A percentile compares a stretch with the other conserved stretches of the same genome.
These are phyloP conservation scores for Penicillium tannophilum DNA, from an alignment of 495 filamentous ascomycete genomes.

Conservation along the genomic window DNA sequence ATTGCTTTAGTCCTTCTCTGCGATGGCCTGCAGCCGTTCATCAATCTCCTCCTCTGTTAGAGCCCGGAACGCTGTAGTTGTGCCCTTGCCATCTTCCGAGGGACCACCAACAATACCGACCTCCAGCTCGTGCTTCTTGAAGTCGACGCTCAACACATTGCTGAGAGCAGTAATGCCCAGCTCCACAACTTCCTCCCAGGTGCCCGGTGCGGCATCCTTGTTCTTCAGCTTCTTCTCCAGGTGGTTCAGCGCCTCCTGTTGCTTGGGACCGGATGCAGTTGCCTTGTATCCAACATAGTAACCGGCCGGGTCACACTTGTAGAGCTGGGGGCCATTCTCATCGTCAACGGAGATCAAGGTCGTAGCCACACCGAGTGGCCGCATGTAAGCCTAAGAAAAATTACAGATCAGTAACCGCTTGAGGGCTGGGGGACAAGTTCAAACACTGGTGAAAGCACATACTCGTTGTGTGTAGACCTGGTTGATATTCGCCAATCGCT, in stretches of 20 bases:
- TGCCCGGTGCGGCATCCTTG: conserved; percentile 91
- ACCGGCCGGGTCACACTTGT: conserved; percentile 96
- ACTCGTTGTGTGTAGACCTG: conserved; percentile 98
- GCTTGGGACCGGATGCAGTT: conserved; percentile 93
- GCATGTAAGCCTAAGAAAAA: conserved; percentile 83
- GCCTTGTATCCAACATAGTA: conserved; percentile 99
- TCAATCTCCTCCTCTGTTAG: conserved; percentile 98
- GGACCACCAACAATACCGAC: conserved; percentile 94
- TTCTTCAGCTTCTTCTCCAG: conserved; percentile 99
- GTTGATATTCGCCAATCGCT: conserved; percentile 97
- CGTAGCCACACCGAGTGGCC: conserved; percentile 90
- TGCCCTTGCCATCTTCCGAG: conserved; percentile 74
- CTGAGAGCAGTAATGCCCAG: conserved; percentile 91
- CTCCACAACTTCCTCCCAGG: conserved; percentile 98
- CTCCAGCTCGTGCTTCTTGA: conserved; percentile 99
- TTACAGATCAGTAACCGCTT: not conserved
- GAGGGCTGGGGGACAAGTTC: not conserved
- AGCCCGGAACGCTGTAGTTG: conserved; percentile 75
- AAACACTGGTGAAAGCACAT: conserved; percentile 31
- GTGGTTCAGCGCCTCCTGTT: conserved; percentile 96
- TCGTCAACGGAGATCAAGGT: conserved; percentile 92
- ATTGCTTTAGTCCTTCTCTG: conserved; percentile 84
- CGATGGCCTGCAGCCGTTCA: conserved; percentile 94
- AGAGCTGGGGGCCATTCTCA: conserved; percentile 93
- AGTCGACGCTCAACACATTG: conserved; percentile 95